A percentile compares a stretch with the other conserved stretches of the same genome.
Conservation (phyloP, 108 stramenopile species). For the Aurantiochytrium sp. region DNA sequence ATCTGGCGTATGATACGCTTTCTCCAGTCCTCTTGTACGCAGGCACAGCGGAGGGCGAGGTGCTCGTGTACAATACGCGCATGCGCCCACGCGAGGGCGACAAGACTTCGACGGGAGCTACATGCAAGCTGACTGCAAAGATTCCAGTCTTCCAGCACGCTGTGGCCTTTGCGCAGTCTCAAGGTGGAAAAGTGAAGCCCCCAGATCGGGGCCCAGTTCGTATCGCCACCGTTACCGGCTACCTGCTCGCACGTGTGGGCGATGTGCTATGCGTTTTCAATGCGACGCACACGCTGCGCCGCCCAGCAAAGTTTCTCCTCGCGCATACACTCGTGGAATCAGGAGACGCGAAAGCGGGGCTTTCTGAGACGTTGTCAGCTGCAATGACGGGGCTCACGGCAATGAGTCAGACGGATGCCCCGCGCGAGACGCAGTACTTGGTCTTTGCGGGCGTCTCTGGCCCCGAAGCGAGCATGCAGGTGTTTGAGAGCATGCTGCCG, state of each 20-base stretch:
- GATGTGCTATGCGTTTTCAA: not conserved
- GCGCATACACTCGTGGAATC: not conserved
- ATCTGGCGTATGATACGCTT: not conserved
- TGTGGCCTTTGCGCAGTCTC: not conserved
- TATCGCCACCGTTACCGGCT: not conserved
- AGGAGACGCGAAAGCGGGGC: not conserved
- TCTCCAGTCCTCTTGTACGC: not conserved
- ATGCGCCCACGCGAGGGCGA: not conserved
- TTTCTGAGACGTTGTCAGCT: not conserved
- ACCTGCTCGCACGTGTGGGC: not conserved
- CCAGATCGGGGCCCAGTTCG: not conserved
- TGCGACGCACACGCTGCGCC: not conserved
- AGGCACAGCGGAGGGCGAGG: not conserved
- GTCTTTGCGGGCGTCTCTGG: not conserved
- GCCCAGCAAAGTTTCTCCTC: not conserved
- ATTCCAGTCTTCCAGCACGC: constrained; percentile 9
- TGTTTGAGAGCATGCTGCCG: not conserved
- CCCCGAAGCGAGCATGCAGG: not conserved
- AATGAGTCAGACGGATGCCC: not conserved
- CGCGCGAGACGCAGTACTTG: not conserved
- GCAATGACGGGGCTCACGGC: not conserved
- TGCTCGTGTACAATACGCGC: not conserved
- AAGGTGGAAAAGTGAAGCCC: not conserved
- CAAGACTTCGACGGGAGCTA: not conserved
- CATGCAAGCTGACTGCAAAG: not conserved